Evolutionary conservation across 768 basidiomycete genomes (phyloP).

Genomic region (Lentinula sp.): DNA sequence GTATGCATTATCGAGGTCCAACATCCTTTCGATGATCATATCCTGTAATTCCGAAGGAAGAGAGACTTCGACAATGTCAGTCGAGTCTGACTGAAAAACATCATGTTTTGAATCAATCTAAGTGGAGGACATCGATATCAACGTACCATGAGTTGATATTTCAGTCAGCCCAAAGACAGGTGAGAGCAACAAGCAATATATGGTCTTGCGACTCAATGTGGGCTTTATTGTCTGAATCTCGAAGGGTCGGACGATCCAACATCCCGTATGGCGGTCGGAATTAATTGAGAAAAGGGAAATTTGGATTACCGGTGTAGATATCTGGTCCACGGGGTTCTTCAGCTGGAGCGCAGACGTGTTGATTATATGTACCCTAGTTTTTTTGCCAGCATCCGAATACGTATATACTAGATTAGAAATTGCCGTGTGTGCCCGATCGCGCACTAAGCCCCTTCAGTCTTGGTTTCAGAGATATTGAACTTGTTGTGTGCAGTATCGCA

Average conservation of each 20-base stretch:
- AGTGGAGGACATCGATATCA: background rate
- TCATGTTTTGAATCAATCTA: background rate
- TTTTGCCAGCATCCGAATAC: background rate
- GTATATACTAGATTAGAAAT: background rate
- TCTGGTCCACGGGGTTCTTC: background rate
- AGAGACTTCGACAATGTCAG: background rate
- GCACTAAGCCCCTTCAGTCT: background rate
- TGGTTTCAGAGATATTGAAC: too few relatives aligned
- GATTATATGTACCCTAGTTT: background rate
- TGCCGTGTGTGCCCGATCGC: background rate
- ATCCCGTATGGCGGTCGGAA: background rate
- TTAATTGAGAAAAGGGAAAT: background rate
- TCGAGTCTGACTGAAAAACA: background rate
- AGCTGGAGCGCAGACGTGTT: background rate
- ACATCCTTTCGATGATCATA: constrained; percentile 16
- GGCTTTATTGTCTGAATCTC: background rate
- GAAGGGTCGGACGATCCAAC: constrained; percentile 9
- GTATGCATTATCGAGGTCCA: constrained; percentile 5
- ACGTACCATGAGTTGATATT: background rate
- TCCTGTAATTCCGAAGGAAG: constrained; percentile 20
- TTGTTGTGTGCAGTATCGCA: too few relatives aligned
- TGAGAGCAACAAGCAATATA: background rate
- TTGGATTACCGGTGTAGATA: background rate
- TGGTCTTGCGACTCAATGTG: background rate
- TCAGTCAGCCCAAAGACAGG: background rate